These are phyloP conservation scores for Neoboletus brunneissimus DNA, from an alignment of 768 basidiomycete species.

Conservation along the genomic window DNA sequence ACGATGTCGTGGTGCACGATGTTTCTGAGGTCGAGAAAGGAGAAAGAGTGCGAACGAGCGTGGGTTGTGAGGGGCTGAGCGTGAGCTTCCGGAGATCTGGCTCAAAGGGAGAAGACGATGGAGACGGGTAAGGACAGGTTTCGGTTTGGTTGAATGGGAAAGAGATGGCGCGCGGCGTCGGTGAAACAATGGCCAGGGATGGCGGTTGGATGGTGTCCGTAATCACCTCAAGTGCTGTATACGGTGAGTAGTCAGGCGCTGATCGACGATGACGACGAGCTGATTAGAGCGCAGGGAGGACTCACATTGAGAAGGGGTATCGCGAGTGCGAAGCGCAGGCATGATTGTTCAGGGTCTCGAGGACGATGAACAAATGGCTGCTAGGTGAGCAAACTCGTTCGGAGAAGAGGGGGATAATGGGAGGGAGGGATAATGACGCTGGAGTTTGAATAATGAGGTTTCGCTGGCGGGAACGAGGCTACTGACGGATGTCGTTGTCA, in stretches of 20 bases:
- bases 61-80: constrained; percentile 42
- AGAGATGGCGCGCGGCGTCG: constrained; percentile 54
- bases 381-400: constrained; percentile 36
- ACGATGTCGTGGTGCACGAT: constrained; percentile 33
- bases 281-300: constrained; percentile 2
- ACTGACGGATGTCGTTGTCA: constrained; percentile 50
- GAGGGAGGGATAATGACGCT: constrained; percentile 19
- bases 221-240: constrained; percentile 70
- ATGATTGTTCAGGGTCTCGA: constrained; percentile 46
- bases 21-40: constrained; percentile 35
- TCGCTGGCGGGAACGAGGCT: constrained; percentile 39
- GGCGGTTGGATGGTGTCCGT: constrained; percentile 60
- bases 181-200: constrained; percentile 52
- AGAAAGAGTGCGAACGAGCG: constrained; percentile 40
- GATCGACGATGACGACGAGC: constrained; percentile 1
- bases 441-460: constrained; percentile 42
- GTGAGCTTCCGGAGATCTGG: constrained; percentile 53
- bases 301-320: constrained; percentile 57
- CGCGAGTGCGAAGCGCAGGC: constrained; percentile 79
- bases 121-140: constrained; percentile 63
- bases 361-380: constrained; percentile 33
- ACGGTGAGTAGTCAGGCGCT: constrained; percentile 15
- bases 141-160: constrained; percentile 40
- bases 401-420: constrained; percentile 32
- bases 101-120: constrained; percentile 70